Evolutionary conservation across 805 yeast genomes (phyloP), one percentile per base, ranked within the genome.

Genomic region (Lipomyces oligophaga): DNA sequence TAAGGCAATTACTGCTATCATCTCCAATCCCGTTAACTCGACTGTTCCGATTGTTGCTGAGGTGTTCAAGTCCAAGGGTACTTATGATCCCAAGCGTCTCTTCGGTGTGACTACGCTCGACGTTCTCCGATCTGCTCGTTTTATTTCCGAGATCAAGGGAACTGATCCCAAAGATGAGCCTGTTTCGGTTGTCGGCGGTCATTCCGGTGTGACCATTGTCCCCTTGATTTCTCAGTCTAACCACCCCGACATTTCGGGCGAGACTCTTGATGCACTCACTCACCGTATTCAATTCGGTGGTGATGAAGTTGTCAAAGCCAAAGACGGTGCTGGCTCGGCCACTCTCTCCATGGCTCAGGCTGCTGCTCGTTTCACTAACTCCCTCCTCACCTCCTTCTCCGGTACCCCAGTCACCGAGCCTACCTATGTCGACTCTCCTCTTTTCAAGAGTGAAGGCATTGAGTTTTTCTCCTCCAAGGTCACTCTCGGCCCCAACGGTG

Each of bases 91-190:
- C 67, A 80, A 83, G 78, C 84, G 82, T 69, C 75, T 88, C 66
- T 88, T 88, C 63, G 97, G 97, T 78, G 96, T 88, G 68, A 88
- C 97, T 74, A 89, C 96, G 52, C 77, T 88, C 66, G 97, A 89
- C 66, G 83, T 83, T 47, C 79, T 89, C 65, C 83, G 97, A 73
- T 82, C 96, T 52, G 80, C 93, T 48, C 79, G 90, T 72, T 89
- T 86, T 75, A 78, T 63, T 81, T 83, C 88, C 60, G 79, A 64
- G 78, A 73, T 45, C 77, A 78, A 63, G 76, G 77, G 57, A 58
- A 79, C 87, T 64, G 79, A 83, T 75, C 96, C 95, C 66, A 76
- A 72, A 55, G 70, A 75, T 58, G 95, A 85, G 76, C 73, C 69
- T 59, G 85, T 88, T 58, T 78, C 86, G 58, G 96, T 89, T 65